Base-by-base conservation (phyloP, 495 filamentous ascomycete genomes). In the Staphylotrichum longicolle region DNA sequence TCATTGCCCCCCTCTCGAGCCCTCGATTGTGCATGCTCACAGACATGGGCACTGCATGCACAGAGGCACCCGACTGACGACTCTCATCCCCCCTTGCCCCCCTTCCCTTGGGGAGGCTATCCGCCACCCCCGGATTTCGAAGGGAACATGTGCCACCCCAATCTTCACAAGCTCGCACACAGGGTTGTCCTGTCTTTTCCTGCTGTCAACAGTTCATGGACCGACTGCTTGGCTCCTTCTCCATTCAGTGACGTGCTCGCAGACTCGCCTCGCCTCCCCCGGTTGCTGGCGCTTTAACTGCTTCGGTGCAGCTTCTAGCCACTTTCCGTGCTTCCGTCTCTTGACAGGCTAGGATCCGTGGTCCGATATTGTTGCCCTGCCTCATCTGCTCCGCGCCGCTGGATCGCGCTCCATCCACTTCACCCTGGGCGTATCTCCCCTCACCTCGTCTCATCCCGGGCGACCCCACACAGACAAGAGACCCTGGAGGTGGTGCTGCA, bases 251-350 rank as follows among this genome's bases (percentile, higher is more conserved):
- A 27, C 35, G 20, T 32, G 35, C 37, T 54, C n/a, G n/a, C 51
- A 52, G 5, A 52, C 12, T 52, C 33, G 33, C 54, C 40, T 5
- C 39, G n/a, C 35, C 42, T 41, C 35, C 20, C 20, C 20, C 3
- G 2, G 7, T 33, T 27, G 44, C 14, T 51, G 20, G 10, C 57
- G 27, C 35, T n/a, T 49, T 49, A 48, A 39, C 55, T 49, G 44
- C 44, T 68, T 68, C 66, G 37, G 49, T 55, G 56, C 33, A 45
- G 50, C 56, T 67, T 67, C 65, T 64, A 67, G 61, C 62, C 59
- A 42, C 45, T 67, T 63, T 64, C 54, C 40, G 37, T 50, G 58
- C 45, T 20, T 62, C 30, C 35, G 48, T 30, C 34, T 45, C 12
- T 7, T 5, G 2, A 11, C 27, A 15, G 7, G 12, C 34, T 4